These are phyloP conservation scores for Didymella lethalis DNA, from an alignment of 2,329 filamentous ascomycete species.

Conservation along the genomic window DNA sequence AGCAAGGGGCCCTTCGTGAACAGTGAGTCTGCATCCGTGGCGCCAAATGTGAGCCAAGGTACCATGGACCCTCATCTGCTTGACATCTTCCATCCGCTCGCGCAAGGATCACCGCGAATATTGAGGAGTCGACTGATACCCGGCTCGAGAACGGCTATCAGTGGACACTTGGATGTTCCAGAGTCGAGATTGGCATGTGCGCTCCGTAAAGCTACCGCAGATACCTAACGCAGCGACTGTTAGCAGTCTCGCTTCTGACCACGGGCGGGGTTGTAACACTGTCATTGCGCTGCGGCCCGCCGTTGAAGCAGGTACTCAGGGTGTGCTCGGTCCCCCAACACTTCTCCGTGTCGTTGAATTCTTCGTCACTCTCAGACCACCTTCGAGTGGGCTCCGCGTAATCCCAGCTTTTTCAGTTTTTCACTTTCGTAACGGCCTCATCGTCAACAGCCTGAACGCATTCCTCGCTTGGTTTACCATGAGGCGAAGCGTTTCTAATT, in stretches of 20 bases:
- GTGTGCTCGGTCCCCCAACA: slow-evolving; percentile 15
- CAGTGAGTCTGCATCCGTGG: slow-evolving; percentile 6
- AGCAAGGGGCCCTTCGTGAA: slow-evolving; percentile 17
- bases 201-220: slow-evolving; percentile 18
- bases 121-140: not conserved
- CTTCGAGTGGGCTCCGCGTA: not conserved
- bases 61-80: slow-evolving; percentile 3
- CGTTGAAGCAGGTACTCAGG: slow-evolving; percentile 15
- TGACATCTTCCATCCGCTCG: not conserved
- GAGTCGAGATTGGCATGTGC: slow-evolving; percentile 16
- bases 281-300: slow-evolving; percentile 14
- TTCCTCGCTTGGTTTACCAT: slow-evolving; percentile 10
- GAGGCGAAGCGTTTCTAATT: slow-evolving; percentile 1
- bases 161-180: slow-evolving; percentile 2
- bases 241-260: slow-evolving; percentile 2
- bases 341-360: not conserved
- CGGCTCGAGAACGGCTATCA: slow-evolving; percentile 10
- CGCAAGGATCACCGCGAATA: slow-evolving; percentile 8
- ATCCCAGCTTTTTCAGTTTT: not conserved
- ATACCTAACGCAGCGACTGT: slow-evolving; percentile 16
- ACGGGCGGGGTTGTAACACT: not conserved
- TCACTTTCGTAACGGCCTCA: not conserved
- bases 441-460: not conserved
- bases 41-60: slow-evolving; percentile 2
- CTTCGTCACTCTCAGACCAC: slow-evolving; percentile 1